phyloP scores from a whole-genome alignment of 768 basidiomycete genomes.

The Termitomyces sp. region DNA sequence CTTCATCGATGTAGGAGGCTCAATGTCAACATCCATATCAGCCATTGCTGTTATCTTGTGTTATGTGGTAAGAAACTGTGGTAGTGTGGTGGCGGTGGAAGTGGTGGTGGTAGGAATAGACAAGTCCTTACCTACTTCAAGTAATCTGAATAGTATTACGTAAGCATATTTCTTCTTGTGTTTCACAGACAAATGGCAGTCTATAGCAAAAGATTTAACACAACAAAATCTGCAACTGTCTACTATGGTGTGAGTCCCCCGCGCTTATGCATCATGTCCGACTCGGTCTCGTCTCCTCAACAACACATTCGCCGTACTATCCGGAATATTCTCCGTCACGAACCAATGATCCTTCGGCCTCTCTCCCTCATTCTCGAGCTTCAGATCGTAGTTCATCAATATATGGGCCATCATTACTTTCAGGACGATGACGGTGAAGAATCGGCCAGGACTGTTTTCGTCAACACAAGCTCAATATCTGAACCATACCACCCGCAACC shows the following conservation, averaged over 20 bases:
- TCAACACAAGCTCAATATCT: background rate
- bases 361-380: conserved; percentile 12
- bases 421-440: conserved; percentile 33
- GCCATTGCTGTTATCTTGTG: conserved; percentile 27
- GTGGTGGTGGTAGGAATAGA: no score
- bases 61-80: background rate
- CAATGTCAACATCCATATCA: conserved; percentile 68
- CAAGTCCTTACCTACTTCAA: no score
- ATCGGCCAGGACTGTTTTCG: conserved; percentile 32
- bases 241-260: no score
- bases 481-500: background rate
- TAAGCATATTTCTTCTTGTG: background rate
- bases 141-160: background rate
- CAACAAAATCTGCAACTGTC: background rate
- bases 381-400: conserved; percentile 33
- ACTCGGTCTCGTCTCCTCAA: conserved; percentile 6
- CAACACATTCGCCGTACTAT: conserved; percentile 10
- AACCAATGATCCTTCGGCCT: conserved; percentile 9
- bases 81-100: background rate
- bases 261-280: no score
- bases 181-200: no score
- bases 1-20: conserved; percentile 39
- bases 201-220: background rate
- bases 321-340: conserved; percentile 3
- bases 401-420: conserved; percentile 33